Evolutionary conservation across 78 protist genomes (phyloP).

Genomic region (Polysphondylium violaceum): DNA sequence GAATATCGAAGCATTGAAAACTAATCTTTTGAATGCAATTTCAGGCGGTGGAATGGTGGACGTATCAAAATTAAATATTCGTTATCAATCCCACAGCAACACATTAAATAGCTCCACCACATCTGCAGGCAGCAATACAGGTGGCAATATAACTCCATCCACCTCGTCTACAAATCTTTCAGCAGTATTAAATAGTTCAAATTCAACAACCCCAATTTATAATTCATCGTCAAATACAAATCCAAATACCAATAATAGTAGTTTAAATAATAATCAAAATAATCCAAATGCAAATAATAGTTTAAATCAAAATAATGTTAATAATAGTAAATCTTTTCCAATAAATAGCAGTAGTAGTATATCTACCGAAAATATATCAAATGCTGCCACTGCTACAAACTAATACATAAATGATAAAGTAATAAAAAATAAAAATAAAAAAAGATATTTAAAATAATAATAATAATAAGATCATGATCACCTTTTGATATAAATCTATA

Average conservation of each 20-base stretch:
- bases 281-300: no score
- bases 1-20: conserved; percentile 35
- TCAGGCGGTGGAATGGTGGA: not conserved
- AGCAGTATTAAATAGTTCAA: not conserved
- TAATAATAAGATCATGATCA: no score
- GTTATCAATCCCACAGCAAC: conserved; percentile 30
- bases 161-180: not conserved
- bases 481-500: no score
- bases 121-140: not conserved
- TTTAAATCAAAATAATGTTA: no score
- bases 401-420: no score
- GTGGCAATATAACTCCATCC: not conserved
- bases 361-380: no score
- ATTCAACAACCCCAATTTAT: conserved; percentile 7
- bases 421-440: no score
- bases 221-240: conserved; percentile 17
- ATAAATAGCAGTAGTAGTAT: no score
- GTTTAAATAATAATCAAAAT: no score
- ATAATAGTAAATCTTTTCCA: no score
- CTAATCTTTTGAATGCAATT: conserved; percentile 7
- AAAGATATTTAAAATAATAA: no score
- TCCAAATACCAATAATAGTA: conserved; percentile 2
- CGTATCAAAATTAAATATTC: conserved; percentile 5
- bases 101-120: not conserved
- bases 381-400: no score